Evolutionary conservation across 352 stramenopile genomes (phyloP), one percentile per base, ranked within the genome.

Genomic region (Globisporangium spiculum): DNA sequence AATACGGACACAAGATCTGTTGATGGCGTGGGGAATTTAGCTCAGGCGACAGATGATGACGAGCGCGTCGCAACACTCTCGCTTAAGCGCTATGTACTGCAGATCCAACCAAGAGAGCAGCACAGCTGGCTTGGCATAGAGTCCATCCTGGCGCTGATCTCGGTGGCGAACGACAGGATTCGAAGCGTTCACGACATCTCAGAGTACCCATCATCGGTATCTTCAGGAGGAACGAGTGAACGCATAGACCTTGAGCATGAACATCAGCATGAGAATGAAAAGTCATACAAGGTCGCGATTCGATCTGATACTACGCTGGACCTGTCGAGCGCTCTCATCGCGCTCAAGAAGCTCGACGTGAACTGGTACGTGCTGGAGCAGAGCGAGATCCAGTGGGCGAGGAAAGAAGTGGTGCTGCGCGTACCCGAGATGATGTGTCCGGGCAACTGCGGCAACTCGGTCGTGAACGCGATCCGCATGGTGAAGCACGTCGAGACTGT

Each of bases 381-480:
- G n/a, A 72, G 65, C 8, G 66, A 72, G 24, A 73, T 77, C 41
- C 27, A 57, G 10, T 93, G 85, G 85, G 70, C 74, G 14, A 70
- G 67, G 41, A 90, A 90, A 68, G 80, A 93, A 69, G 72, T 93
- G 41, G 81, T 90, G 30, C 60, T 95, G 12, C 68, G 72, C 22
- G 80, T 95, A 12, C 70, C 78, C 30, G 88, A 88, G 24, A 95
- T 95, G 83, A 95, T 95, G 86, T 95, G 88, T 61, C 75, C 83
- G 18, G 77, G 74, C 44, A 93, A 92, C 55, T 95, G 88, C 56
- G 88, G 88, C 16, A 77, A 72, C n/a, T 87, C 86, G 2, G 83
- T 95, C 24, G 68, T 94, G 26, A 88, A 86, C 44, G 80, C 85
- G 4, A 63, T 90, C 12, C 75, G 71, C 0, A 72, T 67, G 52